Percentiles rank a stretch among this genome's conserved stretches.
Conservation (phyloP, 192 early-diverging fungal genomes). For the Tieghemiomyces parasiticus region DNA sequence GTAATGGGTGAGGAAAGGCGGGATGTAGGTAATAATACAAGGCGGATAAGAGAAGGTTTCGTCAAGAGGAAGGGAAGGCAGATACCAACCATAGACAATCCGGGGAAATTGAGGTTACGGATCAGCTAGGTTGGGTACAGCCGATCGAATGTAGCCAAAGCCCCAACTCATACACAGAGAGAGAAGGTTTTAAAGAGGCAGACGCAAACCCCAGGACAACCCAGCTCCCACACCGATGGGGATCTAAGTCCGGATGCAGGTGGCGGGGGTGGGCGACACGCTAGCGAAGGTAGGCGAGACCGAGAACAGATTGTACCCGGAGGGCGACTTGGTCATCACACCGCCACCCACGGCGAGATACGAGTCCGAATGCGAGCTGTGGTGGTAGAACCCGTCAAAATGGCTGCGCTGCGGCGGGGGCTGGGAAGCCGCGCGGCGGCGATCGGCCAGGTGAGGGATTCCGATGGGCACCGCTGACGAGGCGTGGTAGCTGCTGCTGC, state of each 20-base stretch:
- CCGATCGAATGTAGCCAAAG: too few relatives aligned
- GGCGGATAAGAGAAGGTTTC: too few relatives aligned
- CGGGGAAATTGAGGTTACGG: too few relatives aligned
- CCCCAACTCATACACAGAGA: too few relatives aligned
- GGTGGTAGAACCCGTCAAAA: background rate
- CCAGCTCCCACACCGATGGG: too few relatives aligned
- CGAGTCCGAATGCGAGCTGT: background rate
- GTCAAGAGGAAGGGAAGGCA: too few relatives aligned
- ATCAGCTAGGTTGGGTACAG: too few relatives aligned
- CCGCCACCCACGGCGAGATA: background rate
- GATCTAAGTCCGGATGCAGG: background rate
- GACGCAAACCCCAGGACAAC: too few relatives aligned
- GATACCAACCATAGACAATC: too few relatives aligned
- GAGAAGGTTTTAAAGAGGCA: too few relatives aligned
- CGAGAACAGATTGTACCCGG: slow-evolving; percentile 7
- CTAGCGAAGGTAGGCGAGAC: slow-evolving; percentile 10
- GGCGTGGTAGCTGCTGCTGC: background rate
- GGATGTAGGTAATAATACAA: too few relatives aligned
- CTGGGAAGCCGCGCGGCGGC: background rate
- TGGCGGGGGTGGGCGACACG: slow-evolving; percentile 6
- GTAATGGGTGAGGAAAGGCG: too few relatives aligned
- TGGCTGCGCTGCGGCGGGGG: background rate
- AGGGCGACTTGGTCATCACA: background rate
- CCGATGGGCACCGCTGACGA: background rate
- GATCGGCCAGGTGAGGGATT: background rate